Conservation (phyloP, 2,329 filamentous ascomycete genomes). For the Fusarium graminum region DNA sequence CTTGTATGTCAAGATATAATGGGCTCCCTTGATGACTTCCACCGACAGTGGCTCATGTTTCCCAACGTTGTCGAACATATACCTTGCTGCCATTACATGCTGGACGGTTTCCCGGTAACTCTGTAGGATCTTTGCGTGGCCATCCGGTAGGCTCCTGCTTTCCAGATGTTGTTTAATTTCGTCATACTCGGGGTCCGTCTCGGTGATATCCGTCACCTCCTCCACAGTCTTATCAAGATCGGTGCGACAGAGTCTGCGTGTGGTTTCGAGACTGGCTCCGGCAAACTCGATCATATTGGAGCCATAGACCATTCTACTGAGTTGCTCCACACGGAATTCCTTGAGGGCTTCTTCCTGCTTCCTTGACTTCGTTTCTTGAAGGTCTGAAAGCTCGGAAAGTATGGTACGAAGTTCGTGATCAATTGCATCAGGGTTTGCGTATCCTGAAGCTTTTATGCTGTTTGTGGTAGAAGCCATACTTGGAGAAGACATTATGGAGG, state of each 20-base stretch:
- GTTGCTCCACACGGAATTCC: not conserved
- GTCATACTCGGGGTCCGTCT: not conserved
- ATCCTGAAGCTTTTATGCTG: not conserved
- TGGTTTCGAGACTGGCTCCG: not conserved
- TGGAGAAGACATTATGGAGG: too few species aligned
- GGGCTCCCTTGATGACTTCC: slow-evolving; percentile 43
- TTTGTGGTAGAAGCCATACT: too few species aligned
- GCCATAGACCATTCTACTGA: slow-evolving; percentile 16
- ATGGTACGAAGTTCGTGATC: not conserved
- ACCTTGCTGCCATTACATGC: slow-evolving; percentile 30
- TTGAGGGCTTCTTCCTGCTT: not conserved
- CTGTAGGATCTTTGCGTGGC: not conserved
- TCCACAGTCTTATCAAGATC: too few species aligned
- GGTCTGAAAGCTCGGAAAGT: too few species aligned
- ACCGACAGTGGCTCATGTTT: slow-evolving; percentile 33
- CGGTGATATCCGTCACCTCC: not conserved
- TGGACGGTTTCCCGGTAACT: slow-evolving; percentile 27
- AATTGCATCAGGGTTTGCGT: not conserved
- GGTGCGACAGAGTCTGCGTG: slow-evolving; percentile 3
- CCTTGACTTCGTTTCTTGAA: not conserved
- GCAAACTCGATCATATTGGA: slow-evolving; percentile 30
- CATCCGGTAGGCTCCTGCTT: not conserved
- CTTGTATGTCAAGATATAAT: slow-evolving; percentile 37
- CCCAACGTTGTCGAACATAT: slow-evolving; percentile 31
- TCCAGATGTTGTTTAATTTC: not conserved